Evolutionary conservation across 192 early-diverging fungal genomes (phyloP).

Genomic region (Gigaspora rosea): DNA sequence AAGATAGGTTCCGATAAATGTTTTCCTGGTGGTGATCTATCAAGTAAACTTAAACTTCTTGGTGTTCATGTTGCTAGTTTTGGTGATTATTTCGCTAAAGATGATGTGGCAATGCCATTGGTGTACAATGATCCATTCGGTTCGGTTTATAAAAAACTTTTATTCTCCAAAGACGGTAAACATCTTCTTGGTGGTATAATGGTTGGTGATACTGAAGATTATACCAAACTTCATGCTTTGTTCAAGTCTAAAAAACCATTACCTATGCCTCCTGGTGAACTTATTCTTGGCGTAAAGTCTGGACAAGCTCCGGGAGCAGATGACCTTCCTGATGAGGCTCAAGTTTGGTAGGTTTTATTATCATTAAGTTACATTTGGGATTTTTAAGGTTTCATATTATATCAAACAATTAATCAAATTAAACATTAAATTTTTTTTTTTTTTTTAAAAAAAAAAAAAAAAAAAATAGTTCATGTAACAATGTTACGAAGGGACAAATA

Average conservation of each 20-base stretch:
- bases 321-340: constrained; percentile 66
- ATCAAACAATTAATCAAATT: too few relatives aligned
- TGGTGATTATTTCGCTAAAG: constrained; percentile 65
- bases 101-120: constrained; percentile 40
- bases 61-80: constrained; percentile 72
- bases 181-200: constrained; percentile 65
- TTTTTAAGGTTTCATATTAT: background rate
- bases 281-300: constrained; percentile 48
- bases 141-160: constrained; percentile 60
- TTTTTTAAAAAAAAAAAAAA: background rate
- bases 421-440: background rate
- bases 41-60: constrained; percentile 68
- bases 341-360: constrained; percentile 50
- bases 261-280: constrained; percentile 51
- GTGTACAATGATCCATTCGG: constrained; percentile 56
- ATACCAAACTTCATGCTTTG: constrained; percentile 60
- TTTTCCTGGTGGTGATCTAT: constrained; percentile 54
- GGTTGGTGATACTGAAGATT: constrained; percentile 68
- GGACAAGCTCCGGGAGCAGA: constrained; percentile 44
- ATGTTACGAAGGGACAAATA: constrained; percentile 64
- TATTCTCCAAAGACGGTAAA: constrained; percentile 69
- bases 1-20: constrained; percentile 22
- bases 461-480: constrained; percentile 59
- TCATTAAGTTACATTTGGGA: background rate
- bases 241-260: constrained; percentile 54